Evolutionary conservation across 345 rosid species (phyloP), one percentile per base, ranked within the genome.

Genomic region (Anastatica hierochuntica): DNA sequence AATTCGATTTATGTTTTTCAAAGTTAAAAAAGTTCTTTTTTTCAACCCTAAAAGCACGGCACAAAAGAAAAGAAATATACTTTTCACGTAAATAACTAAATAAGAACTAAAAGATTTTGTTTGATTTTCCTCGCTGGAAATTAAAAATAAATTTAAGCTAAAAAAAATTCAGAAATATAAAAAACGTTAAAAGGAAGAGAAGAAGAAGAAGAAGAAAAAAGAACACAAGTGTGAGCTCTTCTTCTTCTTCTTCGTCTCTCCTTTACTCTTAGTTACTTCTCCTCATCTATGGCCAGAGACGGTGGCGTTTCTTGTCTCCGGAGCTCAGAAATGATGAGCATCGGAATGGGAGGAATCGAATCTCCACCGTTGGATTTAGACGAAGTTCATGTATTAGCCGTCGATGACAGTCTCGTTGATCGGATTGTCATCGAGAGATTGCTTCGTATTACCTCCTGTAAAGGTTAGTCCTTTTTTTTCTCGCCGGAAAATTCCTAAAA

Each of bases 371-470:
- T 79, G 49, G 73, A 72, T 30, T 10, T 73, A 1, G 76, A 78
- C 14, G 83, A 79, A 46, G 87, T 77, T 59, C 98, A 90, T 51
- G 98, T 90, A 2, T 62, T 90, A 10, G 98, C 98, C 27, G 98
- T 90, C 2, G 98, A 90, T 61, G 98, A 90, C 40, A 90, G 87
- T 38, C 78, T 69, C 41, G 81, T 87, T 12, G 98, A 90, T 58
- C 89, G 98, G 3, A 84, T 79, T 60, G 77, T 90, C 62, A 87
- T 90, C 38, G 98, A 90, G 75, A 74, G 77, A 38, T 67, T 90
- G 78, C 96, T 90, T 31, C 84, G 65, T 30, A 79, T 73, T 42
- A 67, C 85, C 0, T 80, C 92, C 7, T 90, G 95, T 48, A 87
- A 81, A 87, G 98, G 98, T 90, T 41, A 1, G 67, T 19, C 8